Evolutionary conservation across 805 yeast genomes (phyloP), one percentile per base, ranked within the genome.

Genomic region (Metschnikowia reukaufii): DNA sequence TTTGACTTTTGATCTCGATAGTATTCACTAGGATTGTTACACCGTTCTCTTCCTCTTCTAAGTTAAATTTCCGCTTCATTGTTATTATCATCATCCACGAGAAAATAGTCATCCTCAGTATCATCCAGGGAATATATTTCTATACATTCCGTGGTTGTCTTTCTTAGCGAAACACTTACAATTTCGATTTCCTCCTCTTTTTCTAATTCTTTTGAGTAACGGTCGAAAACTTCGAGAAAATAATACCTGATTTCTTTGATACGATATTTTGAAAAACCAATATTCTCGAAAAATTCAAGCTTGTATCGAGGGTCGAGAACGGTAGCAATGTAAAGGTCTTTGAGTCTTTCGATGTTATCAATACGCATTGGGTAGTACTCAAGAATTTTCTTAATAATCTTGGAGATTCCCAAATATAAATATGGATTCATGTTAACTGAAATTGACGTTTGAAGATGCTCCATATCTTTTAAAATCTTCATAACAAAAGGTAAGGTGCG

Each of bases 221-320:
- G 34, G 13, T 42, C 33, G 31, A 25, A 42, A 13, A 42, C 45
- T n/a, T 29, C 45, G 20, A 27, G 19, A 23, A 35, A 35, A 34
- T 36, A 36, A n/a, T 5, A 2, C 29, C 36, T 36, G 34, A 42
- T 42, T 10, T 21, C 27, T 17, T 6, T 23, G 5, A 44, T 17
- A 12, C 37, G 37, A 4, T 21, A 17, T 12, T 31, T 34, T 4
- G 47, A 30, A 16, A 44, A 31, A 1, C 34, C 38, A 20, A 21
- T 34, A 18, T 16, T 5, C 9, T 27, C 12, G 29, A 44, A 44
- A 4, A 32, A 31, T 9, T 17, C 27, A 2, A 44, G 19, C 42
- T 44, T 44, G 9, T 19, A 37, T n/a, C 47, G 42, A 6, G 47
- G 42, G 31, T 37, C 42, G 32, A 44, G 47, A 23, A 37, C 42